Base-by-base conservation (phyloP, 169 alveolate genomes). In the Plasmodium gaboni region DNA sequence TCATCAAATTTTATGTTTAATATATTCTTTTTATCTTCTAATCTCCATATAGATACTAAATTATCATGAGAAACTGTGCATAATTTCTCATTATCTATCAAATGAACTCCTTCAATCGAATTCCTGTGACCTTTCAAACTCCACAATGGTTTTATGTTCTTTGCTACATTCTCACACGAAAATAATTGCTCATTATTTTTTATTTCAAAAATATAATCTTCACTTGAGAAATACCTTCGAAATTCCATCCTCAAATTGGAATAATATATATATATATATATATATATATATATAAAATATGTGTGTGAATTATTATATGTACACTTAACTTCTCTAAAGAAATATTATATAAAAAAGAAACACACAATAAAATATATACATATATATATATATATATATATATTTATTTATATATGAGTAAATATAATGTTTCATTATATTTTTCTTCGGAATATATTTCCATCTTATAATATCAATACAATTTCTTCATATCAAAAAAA, bases 121-220 rank as follows among this genome's bases (percentile, higher is more conserved):
- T 78, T 78, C 2, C 32, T 69, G 26, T 78, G 89, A 7, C 89
- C 89, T 51, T 78, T 78, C 57, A 78, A 48, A 69, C 89, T 78
- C 89, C 89, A 78, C 38, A 65, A 2, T 6, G 89, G 89, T 32
- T 78, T 78, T 51, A 78, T 67, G 38, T 78, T 78, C 22, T 24
- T 19, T 15, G 32, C 63, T 19, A 51, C 4, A 15, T 70, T 78
- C n/a, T 46, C 38, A 1, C 57, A 15, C 28, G 42, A 26, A 65
- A 78, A 78, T 0, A 78, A 63, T 10, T 64, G 64, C 17, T 78
- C 89, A 78, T 78, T 78, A 46, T 78, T 78, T 65, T 65, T 65
- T 65, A 78, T 64, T 65, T 78, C 89, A 12, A 78, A 78, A 28
- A 78, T 78, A 24, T 78, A 78, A 51, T 78, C 89, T 9, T 78